Conservation (phyloP, 805 yeast genomes). For the Spathaspora girioi region DNA sequence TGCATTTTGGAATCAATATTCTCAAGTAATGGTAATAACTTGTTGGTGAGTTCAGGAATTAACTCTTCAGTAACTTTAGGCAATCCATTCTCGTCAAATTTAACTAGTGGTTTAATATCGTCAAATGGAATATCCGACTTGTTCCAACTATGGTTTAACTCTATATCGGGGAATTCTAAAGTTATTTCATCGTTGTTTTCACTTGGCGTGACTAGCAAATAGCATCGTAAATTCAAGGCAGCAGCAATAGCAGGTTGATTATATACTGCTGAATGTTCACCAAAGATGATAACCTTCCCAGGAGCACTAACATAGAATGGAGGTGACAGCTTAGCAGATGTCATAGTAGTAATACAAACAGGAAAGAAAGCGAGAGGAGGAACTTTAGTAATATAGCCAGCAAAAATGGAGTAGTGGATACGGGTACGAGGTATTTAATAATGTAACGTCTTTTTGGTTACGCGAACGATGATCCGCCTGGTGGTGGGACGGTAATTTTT, state of each 20-base stretch:
- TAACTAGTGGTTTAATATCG: constrained; percentile 18
- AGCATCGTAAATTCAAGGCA: constrained; percentile 82
- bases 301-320: constrained; percentile 89
- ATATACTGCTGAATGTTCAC: constrained; percentile 95
- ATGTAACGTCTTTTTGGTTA: not conserved
- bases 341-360: not conserved
- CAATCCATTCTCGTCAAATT: constrained; percentile 13
- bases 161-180: constrained; percentile 82
- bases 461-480: not conserved
- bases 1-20: constrained; percentile 55
- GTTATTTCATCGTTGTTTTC: constrained; percentile 42
- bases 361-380: too few relatives aligned
- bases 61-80: constrained; percentile 49
- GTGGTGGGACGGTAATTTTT: too few relatives aligned
- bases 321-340: not conserved
- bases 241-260: constrained; percentile 96
- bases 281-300: constrained; percentile 92
- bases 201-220: constrained; percentile 58
- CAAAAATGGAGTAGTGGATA: too few relatives aligned
- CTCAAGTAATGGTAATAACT: constrained; percentile 41
- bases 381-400: too few relatives aligned
- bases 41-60: constrained; percentile 53
- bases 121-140: constrained; percentile 61
- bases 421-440: not conserved
- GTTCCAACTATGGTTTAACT: constrained; percentile 62